Percentiles rank a stretch among this genome's conserved stretches.
These are phyloP conservation scores for Coffea canephora DNA, from an alignment of 257 asterid genomes.

Conservation along the genomic window DNA sequence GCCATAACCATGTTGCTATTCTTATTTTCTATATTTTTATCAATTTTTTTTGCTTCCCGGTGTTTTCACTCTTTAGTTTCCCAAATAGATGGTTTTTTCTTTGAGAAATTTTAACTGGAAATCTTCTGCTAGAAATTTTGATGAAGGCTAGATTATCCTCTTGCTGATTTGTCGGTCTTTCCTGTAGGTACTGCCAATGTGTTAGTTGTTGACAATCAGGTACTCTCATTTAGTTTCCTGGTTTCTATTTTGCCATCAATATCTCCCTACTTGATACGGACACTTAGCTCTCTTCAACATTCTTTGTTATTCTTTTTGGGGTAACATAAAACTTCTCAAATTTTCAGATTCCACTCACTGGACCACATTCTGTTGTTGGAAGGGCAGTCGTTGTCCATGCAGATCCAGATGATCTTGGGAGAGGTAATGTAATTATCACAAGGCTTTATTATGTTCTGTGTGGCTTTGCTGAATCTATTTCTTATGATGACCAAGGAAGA, in stretches of 20 bases:
- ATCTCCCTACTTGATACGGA: background rate
- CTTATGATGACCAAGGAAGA: background rate
- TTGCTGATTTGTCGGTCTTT: slow-evolving; percentile 7
- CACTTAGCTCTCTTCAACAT: background rate
- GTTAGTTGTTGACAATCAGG: slow-evolving; percentile 70
- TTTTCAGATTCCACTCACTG: slow-evolving; percentile 72
- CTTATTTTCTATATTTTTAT: background rate
- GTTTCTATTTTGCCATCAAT: background rate
- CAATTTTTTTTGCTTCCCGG: background rate
- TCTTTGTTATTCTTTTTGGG: background rate
- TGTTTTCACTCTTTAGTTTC: background rate
- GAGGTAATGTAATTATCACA: slow-evolving; percentile 35
- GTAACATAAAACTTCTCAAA: background rate
- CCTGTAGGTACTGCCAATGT: slow-evolving; percentile 58
- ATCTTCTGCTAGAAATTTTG: background rate
- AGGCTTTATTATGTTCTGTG: background rate
- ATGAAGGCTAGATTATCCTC: background rate
- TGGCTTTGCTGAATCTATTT: background rate
- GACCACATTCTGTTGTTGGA: slow-evolving; percentile 76
- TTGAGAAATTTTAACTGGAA: background rate
- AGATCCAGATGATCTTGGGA: slow-evolving; percentile 95
- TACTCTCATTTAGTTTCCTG: slow-evolving; percentile 4
- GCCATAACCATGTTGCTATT: background rate
- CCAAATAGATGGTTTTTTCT: background rate
- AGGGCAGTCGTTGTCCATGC: slow-evolving; percentile 94